A percentile compares a stretch with the other conserved stretches of the same genome.
These are phyloP conservation scores for Plasmodium billcollinsi DNA, from an alignment of 169 alveolate species.

Conservation along the genomic window DNA sequence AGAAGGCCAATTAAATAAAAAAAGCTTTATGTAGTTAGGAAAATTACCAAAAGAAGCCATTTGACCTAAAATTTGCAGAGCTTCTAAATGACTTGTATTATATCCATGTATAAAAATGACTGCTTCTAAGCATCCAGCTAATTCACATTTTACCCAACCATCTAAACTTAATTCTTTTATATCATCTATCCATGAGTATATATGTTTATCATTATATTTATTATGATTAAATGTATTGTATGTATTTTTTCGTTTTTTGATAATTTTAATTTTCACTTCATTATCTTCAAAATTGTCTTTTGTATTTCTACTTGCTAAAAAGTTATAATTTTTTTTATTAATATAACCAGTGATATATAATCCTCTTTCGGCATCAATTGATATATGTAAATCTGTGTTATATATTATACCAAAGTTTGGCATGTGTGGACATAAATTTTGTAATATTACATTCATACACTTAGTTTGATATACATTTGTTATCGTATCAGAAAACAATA, in stretches of 20 bases:
- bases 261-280: constrained; percentile 69
- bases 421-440: constrained; percentile 84
- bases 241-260: constrained; percentile 71
- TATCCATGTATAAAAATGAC: constrained; percentile 88
- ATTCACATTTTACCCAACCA: constrained; percentile 86
- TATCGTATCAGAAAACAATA: constrained; percentile 64
- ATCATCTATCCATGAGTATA: constrained; percentile 52
- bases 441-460: constrained; percentile 81
- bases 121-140: constrained; percentile 84
- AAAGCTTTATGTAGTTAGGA: constrained; percentile 88
- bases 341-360: constrained; percentile 82
- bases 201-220: constrained; percentile 31
- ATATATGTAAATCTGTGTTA: constrained; percentile 84
- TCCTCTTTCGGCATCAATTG: constrained; percentile 88
- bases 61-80: constrained; percentile 85
- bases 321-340: constrained; percentile 75
- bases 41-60: constrained; percentile 88
- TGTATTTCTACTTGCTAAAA: constrained; percentile 36
- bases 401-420: constrained; percentile 87
- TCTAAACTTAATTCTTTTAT: constrained; percentile 71
- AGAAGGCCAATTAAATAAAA: constrained; percentile 90
- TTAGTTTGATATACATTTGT: constrained; percentile 66
- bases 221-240: constrained; percentile 71
- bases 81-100: constrained; percentile 78
- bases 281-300: constrained; percentile 69